phyloP scores from a whole-genome alignment of 768 basidiomycete genomes.

The Agrocybe pediades region DNA sequence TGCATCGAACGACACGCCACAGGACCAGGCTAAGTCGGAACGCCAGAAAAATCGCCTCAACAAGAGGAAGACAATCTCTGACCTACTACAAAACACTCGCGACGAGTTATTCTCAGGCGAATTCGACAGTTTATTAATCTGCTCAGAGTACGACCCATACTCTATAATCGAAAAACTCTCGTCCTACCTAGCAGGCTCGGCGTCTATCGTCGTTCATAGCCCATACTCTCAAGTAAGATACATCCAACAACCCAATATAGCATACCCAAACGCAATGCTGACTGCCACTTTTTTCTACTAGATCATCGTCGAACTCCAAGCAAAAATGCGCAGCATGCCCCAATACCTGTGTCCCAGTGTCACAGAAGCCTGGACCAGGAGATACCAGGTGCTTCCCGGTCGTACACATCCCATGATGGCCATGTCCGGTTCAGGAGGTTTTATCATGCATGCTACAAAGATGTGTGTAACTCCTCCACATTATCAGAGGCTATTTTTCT shows the following conservation, averaged over 20 bases:
- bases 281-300: slow-evolving; percentile 32
- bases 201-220: slow-evolving; percentile 84
- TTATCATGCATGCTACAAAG: slow-evolving; percentile 82
- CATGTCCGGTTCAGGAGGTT: slow-evolving; percentile 87
- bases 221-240: slow-evolving; percentile 72
- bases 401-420: slow-evolving; percentile 96
- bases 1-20: slow-evolving; percentile 58
- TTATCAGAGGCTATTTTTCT: background rate
- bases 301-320: slow-evolving; percentile 79
- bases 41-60: slow-evolving; percentile 69
- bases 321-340: slow-evolving; percentile 63
- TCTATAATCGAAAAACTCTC: slow-evolving; percentile 75
- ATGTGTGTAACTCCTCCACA: slow-evolving; percentile 49
- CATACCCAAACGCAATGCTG: background rate
- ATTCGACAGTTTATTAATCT: slow-evolving; percentile 87
- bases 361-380: slow-evolving; percentile 84
- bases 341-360: slow-evolving; percentile 77
- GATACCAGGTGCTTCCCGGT: slow-evolving; percentile 96
- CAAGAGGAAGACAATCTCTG: slow-evolving; percentile 75
- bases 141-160: slow-evolving; percentile 83
- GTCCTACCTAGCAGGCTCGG: slow-evolving; percentile 83
- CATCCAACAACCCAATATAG: background rate
- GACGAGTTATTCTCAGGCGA: slow-evolving; percentile 85
- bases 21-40: slow-evolving; percentile 67
- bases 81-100: slow-evolving; percentile 61